A percentile compares a stretch with the other conserved stretches of the same genome.
These are phyloP conservation scores for Aschersonia sp. DNA, from an alignment of 2,329 filamentous ascomycete species.

Conservation along the genomic window DNA sequence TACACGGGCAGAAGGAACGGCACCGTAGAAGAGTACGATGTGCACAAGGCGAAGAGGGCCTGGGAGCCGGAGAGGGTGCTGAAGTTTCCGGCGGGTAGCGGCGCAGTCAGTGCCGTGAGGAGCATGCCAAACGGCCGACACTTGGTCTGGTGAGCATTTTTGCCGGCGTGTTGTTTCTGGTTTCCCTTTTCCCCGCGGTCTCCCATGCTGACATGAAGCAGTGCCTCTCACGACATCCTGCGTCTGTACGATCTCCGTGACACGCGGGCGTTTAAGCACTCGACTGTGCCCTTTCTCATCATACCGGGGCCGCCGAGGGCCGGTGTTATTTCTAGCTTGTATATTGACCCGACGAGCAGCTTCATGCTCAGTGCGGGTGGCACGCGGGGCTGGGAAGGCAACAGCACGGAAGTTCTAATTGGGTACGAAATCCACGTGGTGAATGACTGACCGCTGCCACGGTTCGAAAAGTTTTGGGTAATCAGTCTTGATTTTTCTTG, in stretches of 20 bases:
- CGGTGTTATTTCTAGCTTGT: slow-evolving; percentile 74
- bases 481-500: not conserved
- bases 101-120: slow-evolving; percentile 73
- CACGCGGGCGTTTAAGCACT: slow-evolving; percentile 50
- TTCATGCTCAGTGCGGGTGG: slow-evolving; percentile 90
- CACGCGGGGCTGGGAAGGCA: slow-evolving; percentile 89
- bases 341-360: slow-evolving; percentile 72
- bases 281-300: slow-evolving; percentile 86
- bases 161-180: not conserved
- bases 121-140: slow-evolving; percentile 90
- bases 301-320: slow-evolving; percentile 74
- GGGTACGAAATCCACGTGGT: slow-evolving; percentile 69
- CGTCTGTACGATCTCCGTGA: slow-evolving; percentile 78
- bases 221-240: slow-evolving; percentile 85
- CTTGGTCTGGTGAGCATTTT: slow-evolving; percentile 50
- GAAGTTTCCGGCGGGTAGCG: slow-evolving; percentile 79
- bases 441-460: slow-evolving; percentile 1
- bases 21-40: slow-evolving; percentile 84
- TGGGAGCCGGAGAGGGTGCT: slow-evolving; percentile 65
- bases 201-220: slow-evolving; percentile 15
- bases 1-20: slow-evolving; percentile 85
- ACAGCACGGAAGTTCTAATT: slow-evolving; percentile 74
- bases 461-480: not conserved
- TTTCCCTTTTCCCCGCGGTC: not conserved
- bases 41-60: slow-evolving; percentile 57